These are phyloP conservation scores for Fusarium lyarnte DNA, from an alignment of 2,329 filamentous ascomycete genomes.

Conservation along the genomic window DNA sequence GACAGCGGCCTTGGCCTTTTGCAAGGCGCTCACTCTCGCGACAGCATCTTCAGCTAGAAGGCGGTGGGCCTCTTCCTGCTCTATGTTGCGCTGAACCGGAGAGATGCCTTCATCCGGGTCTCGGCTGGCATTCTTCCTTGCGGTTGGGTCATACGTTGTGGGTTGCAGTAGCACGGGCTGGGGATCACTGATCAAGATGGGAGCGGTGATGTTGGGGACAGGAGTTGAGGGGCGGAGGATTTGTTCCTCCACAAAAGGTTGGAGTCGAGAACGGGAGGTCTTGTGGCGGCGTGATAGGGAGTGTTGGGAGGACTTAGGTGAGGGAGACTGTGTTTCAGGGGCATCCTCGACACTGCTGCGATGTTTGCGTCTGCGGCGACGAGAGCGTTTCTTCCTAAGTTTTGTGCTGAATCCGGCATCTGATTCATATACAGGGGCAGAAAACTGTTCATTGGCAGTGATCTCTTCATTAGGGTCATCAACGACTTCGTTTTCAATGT, in stretches of 20 bases:
- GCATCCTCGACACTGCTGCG: constrained; percentile 43
- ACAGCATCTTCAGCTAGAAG: constrained; percentile 66
- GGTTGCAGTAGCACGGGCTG: constrained; percentile 66
- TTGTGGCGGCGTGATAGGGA: constrained; percentile 41
- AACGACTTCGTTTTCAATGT: constrained; percentile 46
- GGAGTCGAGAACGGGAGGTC: constrained; percentile 39
- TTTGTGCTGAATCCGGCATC: constrained; percentile 57
- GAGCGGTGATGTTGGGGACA: constrained; percentile 57
- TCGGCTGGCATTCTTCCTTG: constrained; percentile 22
- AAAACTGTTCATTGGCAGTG: constrained; percentile 21
- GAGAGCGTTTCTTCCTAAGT: constrained; percentile 56
- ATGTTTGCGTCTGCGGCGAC: constrained; percentile 52
- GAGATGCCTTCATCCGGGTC: constrained; percentile 59
- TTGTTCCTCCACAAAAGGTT: constrained; percentile 40
- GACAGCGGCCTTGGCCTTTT: constrained; percentile 69
- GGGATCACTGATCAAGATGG: constrained; percentile 59
- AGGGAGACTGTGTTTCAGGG: constrained; percentile 28
- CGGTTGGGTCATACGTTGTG: constrained; percentile 62
- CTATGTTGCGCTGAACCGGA: constrained; percentile 66
- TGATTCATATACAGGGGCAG: constrained; percentile 23
- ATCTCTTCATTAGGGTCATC: constrained; percentile 46
- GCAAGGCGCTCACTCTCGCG: constrained; percentile 63
- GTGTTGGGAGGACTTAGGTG: constrained; percentile 30
- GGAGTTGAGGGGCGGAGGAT: constrained; percentile 42
- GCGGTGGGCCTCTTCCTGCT: constrained; percentile 65